Evolutionary conservation across 768 basidiomycete genomes (phyloP), one percentile per base, ranked within the genome.

Genomic region (Rhizopogon roseolus): DNA sequence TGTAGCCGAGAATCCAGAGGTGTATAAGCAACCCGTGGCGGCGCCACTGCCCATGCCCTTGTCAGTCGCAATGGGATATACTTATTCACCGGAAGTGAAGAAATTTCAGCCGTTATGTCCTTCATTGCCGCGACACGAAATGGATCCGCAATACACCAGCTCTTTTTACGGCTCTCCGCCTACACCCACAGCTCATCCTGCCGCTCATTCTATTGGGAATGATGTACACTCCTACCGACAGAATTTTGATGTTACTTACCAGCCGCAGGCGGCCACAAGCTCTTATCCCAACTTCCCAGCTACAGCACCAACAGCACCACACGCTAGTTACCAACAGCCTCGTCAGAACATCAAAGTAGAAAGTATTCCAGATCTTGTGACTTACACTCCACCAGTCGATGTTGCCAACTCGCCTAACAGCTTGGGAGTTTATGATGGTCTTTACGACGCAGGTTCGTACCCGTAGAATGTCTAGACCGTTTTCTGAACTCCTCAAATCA

Each of bases 41-140:
- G 68, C 69, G 11, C 66, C 67, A 14, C 52, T 69, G 1, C 69
- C 68, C 32, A 34, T 71, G 49, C 60, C 71, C 46, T 49, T 69
- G 52, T 71, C 69, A 3, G 28, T 66, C 50, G 62, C 68, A 1
- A 69, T 71, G 67, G 60, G 58, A 2, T 71, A 71, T 37, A 53
- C 64, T 0, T 69, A 66, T 66, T 69, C 69, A 5, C 64, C 64
- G 0, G 64, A 68, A 32, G 50, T 58, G 1, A 69, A 71, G 61
- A 69, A 71, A 61, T 69, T 71, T 45, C 69, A 71, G 56, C 68
- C 65, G 69, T 58, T 67, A 59, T 71, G 61, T 69, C 57, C 67
- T 34, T 65, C 66, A 60, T 57, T 58, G 60, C 67, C 68, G 59
- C 66, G 57, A 41, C 63, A 64, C 9, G 63, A 56, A 34, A 61